Base-by-base conservation (phyloP, 345 rosid species). In the Pseudoturritis turrita region DNA sequence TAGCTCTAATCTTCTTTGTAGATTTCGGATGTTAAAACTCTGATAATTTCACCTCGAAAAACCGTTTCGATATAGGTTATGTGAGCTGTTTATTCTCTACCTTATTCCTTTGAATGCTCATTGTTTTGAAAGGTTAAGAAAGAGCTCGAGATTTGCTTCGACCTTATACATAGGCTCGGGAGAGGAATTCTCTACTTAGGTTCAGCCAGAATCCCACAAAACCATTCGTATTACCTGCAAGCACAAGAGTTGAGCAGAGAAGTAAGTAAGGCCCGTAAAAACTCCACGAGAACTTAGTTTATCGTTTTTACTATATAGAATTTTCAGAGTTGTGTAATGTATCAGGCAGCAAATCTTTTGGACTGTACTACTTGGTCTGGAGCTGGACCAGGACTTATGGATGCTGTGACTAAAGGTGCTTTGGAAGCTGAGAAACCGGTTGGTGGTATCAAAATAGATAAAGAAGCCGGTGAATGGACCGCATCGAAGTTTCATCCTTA, bases 361-460 rank as follows among this genome's bases (percentile, higher is more conserved):
- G 86, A 86, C 61, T 89, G 96, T 73, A 86, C 98, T 10, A 86
- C 96, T 7, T 94, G 98, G 98, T 83, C 95, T 5, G 98, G 98
- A 36, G 97, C 85, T 75, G 98, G 98, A 82, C 89, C 96, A 25
- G 94, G 98, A 54, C 94, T 93, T 45, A 93, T 93, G 97, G 98
- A 93, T 73, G 98, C 97, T 65, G 87, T 81, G 18, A 83, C 79
- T 26, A 89, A 85, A 77, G 98, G 98, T 61, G 97, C 98, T 77
- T 36, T 89, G 44, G 79, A 89, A 81, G 89, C 88, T 53, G 87
- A 85, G 66, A 87, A 86, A 77, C 83, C 88, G 4, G 95, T 86
- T 0, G 97, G 89, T 72, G 98, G 97, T 68, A 84, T 94, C 68
- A 91, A 94, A 80, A 86, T 91, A 35, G 89, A 80, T 52, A 88